Percentiles rank a stretch among this genome's conserved stretches.
These are phyloP conservation scores for Suhomyces wounanorum DNA, from an alignment of 1,139 yeast genomes.

Conservation along the genomic window DNA sequence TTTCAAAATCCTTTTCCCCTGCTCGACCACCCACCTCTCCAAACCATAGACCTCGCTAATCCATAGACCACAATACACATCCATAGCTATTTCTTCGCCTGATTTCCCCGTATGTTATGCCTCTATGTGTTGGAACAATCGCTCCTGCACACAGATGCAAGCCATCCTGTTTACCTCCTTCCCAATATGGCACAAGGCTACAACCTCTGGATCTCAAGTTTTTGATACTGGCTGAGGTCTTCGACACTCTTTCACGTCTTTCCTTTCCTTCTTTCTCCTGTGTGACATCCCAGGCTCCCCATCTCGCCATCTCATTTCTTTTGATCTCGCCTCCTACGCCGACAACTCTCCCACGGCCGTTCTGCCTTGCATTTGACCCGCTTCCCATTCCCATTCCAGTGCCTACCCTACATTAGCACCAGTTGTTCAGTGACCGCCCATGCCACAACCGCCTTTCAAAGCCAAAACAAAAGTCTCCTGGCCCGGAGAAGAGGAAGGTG, in stretches of 20 bases:
- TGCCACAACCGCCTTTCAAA: slow-evolving; percentile 60
- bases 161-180: slow-evolving; percentile 12
- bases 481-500: slow-evolving; percentile 87
- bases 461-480: slow-evolving; percentile 83
- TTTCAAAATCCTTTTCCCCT: neutral
- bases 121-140: neutral
- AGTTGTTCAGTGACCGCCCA: neutral
- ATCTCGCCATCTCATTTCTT: neutral
- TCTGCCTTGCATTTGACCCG: neutral
- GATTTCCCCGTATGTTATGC: neutral
- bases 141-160: neutral
- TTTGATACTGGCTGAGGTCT: neutral
- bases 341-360: neutral
- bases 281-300: neutral
- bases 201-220: slow-evolving; percentile 7
- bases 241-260: neutral
- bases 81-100: neutral
- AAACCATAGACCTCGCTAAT: neutral
- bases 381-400: neutral
- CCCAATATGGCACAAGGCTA: slow-evolving; percentile 10
- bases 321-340: neutral
- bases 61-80: neutral
- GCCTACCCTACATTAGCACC: neutral
- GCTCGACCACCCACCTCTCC: neutral
- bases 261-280: neutral